Percentiles rank a stretch among this genome's conserved stretches.
Conservation (phyloP, 345 rosid genomes). For the rapeseed (Brassica napus) region DNA sequence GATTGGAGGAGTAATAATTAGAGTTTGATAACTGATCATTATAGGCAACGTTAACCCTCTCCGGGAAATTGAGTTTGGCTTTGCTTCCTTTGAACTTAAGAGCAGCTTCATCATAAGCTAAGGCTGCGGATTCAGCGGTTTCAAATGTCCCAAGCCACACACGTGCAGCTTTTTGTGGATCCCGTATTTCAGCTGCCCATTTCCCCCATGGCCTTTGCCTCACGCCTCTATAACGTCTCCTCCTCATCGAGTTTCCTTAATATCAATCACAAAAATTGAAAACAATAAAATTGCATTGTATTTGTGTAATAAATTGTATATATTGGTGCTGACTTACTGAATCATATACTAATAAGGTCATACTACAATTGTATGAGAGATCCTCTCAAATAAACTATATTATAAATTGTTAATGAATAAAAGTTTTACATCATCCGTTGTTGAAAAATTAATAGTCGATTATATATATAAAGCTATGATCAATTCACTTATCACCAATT, state of each 20-base stretch:
- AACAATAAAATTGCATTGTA: neutral
- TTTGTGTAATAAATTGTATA: neutral
- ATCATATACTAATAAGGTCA: neutral
- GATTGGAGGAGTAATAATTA: conserved; percentile 26
- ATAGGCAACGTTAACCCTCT: conserved; percentile 49
- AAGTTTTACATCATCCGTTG: neutral
- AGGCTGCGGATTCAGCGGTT: conserved; percentile 75
- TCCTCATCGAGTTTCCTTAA: conserved; percentile 40
- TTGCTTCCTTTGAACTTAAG: conserved; percentile 78
- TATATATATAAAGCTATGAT: neutral
- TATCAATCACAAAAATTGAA: neutral
- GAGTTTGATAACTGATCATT: conserved; percentile 21
- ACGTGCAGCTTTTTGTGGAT: conserved; percentile 62
- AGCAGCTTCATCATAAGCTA: conserved; percentile 81
- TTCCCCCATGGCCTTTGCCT: conserved; percentile 74
- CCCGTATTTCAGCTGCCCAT: conserved; percentile 67
- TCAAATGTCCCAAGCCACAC: conserved; percentile 79
- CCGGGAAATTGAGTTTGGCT: conserved; percentile 79
- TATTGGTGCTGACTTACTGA: neutral
- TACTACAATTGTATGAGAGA: neutral
- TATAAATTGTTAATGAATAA: neutral
- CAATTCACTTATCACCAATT: neutral
- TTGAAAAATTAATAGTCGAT: neutral
- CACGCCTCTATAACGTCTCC: conserved; percentile 62
- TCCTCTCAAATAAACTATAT: neutral